phyloP scores from a whole-genome alignment of 1,284 basidiomycete genomes.

The Trametes polyzona region DNA sequence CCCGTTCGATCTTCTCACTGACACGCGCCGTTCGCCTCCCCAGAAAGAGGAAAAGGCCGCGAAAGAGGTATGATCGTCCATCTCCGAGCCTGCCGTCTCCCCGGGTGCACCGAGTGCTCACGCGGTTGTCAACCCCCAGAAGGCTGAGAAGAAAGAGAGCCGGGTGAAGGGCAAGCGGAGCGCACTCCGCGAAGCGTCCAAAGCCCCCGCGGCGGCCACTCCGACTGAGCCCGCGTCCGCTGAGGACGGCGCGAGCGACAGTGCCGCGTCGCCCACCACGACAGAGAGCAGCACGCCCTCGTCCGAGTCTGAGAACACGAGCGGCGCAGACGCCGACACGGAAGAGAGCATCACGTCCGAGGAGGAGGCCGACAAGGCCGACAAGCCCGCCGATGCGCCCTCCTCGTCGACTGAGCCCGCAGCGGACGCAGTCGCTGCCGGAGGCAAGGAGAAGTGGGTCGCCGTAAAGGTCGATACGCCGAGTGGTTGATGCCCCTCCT shows the following conservation, averaged over 20 bases:
- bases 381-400: slow-evolving; percentile 28
- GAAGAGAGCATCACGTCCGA: slow-evolving; percentile 78
- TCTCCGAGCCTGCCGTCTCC: neutral
- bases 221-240: slow-evolving; percentile 7
- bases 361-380: slow-evolving; percentile 56
- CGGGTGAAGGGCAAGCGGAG: slow-evolving; percentile 58
- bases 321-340: slow-evolving; percentile 68
- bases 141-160: slow-evolving; percentile 56
- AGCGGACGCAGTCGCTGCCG: slow-evolving; percentile 32
- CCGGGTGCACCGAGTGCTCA: neutral
- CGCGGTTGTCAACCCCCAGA: slow-evolving; percentile 23
- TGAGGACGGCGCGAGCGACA: neutral
- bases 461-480: slow-evolving; percentile 49
- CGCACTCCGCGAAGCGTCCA: slow-evolving; percentile 40
- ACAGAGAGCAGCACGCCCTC: slow-evolving; percentile 43
- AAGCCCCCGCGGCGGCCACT: slow-evolving; percentile 31
- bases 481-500: slow-evolving; percentile 2
- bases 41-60: slow-evolving; percentile 55
- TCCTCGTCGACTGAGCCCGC: slow-evolving; percentile 27
- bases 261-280: slow-evolving; percentile 14
- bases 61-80: slow-evolving; percentile 50
- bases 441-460: slow-evolving; percentile 75
- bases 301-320: slow-evolving; percentile 61
- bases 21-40: slow-evolving; percentile 13
- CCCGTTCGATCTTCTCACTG: slow-evolving; percentile 7